phyloP scores from a whole-genome alignment of 129 eudicot genomes.

The Tagetes patula region DNA sequence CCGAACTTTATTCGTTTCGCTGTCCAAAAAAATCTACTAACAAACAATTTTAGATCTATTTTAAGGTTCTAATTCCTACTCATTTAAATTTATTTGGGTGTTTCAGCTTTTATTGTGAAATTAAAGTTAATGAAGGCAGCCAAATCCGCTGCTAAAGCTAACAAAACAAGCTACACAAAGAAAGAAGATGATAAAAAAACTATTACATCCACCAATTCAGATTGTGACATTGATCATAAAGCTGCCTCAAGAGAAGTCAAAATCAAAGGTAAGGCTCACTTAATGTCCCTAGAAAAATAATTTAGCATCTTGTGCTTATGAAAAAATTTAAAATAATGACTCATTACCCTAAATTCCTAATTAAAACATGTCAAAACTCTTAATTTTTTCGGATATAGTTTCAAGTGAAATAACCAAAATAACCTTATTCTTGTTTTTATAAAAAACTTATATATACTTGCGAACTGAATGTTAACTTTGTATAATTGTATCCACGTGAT shows the following conservation, averaged over 20 bases:
- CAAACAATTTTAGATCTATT: too few species aligned
- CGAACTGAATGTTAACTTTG: too few species aligned
- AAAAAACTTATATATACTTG: too few species aligned
- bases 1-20: not conserved
- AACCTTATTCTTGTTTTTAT: too few species aligned
- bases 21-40: too few species aligned
- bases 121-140: conserved; percentile 44
- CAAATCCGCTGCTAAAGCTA: conserved; percentile 21
- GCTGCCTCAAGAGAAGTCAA: conserved; percentile 29
- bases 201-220: conserved; percentile 34
- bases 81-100: conserved; percentile 17
- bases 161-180: conserved; percentile 29
- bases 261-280: conserved; percentile 42
- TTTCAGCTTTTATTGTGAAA: conserved; percentile 57
- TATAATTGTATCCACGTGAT: too few species aligned
- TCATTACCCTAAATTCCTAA: too few species aligned
- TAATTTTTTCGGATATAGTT: too few species aligned
- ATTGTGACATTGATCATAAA: conserved; percentile 36
- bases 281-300: not conserved
- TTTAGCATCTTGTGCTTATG: not conserved
- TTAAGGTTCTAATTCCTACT: conserved; percentile 3
- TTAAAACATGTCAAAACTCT: too few species aligned
- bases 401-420: too few species aligned
- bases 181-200: conserved; percentile 22
- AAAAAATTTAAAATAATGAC: too few species aligned